Evolutionary conservation across 495 filamentous ascomycete genomes (phyloP), one percentile per base, ranked within the genome.

Genomic region (Apodospora peruviana): DNA sequence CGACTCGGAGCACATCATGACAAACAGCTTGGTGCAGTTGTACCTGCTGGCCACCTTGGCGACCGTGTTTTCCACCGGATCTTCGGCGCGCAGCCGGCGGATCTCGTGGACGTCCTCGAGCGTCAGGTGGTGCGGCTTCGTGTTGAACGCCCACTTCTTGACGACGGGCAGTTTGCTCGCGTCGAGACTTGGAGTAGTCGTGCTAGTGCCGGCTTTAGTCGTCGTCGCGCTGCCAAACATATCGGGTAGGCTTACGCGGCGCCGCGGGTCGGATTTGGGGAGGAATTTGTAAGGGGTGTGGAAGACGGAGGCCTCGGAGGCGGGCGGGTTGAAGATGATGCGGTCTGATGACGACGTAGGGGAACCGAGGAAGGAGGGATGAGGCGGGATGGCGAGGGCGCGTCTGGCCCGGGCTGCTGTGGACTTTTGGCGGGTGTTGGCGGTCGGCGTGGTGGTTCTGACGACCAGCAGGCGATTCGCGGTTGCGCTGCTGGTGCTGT

Each of bases 301-400:
- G 65, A 84, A 88, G 27, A 90, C 84, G 17, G 81, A 87, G 2
- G 94, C 80, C 0, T 81, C 78, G 25, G 88, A 82, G n/a, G 91
- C 85, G 5, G 93, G 93, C 36, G 93, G 93, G 71, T 96, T 97
- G 83, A 85, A 91, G 69, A 98, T 83, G 65, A 97, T 88, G 56
- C 88, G 77, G 53, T 83, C 37, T 12, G 29, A 24, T 22, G 17
- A n/a, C 21, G 7, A 16, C 5, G 22, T 17, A 74, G 48, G 68
- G 58, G 4, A 56, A 21, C 35, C 60, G 44, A 78, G 72, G 70
- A 88, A 91, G 45, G 86, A 85, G 10, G 79, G 73, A 67, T 90
- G 84, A 21, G 85, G 85, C 47, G 84, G 80, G 56, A 90, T 75
- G 51, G 81, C 80, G 51, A 91, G 79, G 11, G 81, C 77, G 68